phyloP scores from a whole-genome alignment of 1,284 basidiomycete species.

The Boletellus sp. region DNA sequence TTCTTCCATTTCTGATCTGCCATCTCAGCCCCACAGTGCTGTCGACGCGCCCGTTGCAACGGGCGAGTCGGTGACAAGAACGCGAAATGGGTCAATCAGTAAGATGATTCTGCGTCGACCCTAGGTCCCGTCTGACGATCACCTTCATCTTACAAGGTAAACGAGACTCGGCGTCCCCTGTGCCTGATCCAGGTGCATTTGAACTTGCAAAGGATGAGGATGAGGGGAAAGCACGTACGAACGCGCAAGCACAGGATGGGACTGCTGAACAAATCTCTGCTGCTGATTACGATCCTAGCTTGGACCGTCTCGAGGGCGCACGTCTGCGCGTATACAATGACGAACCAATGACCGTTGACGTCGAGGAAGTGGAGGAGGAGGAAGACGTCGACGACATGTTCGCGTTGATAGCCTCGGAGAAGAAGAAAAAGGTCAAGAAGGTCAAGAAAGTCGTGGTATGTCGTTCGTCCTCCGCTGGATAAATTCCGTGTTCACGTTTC shows the following conservation, averaged over 20 bases:
- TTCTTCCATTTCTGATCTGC: conserved; percentile 57
- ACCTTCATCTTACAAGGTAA: conserved; percentile 33
- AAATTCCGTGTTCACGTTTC: conserved; percentile 9
- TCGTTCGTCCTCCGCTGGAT: neutral
- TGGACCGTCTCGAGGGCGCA: conserved; percentile 81
- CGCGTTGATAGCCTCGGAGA: conserved; percentile 56
- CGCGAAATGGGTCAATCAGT: conserved; percentile 29
- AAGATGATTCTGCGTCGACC: conserved; percentile 15
- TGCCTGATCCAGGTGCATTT: conserved; percentile 50
- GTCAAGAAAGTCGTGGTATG: conserved; percentile 52
- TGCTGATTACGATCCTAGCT: conserved; percentile 89
- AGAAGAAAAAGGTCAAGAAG: conserved; percentile 60
- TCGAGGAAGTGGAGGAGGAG: conserved; percentile 62
- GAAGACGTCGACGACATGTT: conserved; percentile 92
- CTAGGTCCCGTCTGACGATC: conserved; percentile 2
- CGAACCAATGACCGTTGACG: conserved; percentile 37
- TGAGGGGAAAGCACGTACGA: conserved; percentile 41
- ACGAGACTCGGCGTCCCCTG: conserved; percentile 51
- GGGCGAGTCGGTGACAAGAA: conserved; percentile 9
- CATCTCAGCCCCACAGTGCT: conserved; percentile 51
- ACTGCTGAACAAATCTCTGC: conserved; percentile 74
- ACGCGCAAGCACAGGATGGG: conserved; percentile 44
- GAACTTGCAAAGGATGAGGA: conserved; percentile 60
- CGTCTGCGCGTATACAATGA: conserved; percentile 58
- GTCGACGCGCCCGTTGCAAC: conserved; percentile 33